Base-by-base conservation (phyloP, 306 rosid species). In the Prinsepia uniflora region DNA sequence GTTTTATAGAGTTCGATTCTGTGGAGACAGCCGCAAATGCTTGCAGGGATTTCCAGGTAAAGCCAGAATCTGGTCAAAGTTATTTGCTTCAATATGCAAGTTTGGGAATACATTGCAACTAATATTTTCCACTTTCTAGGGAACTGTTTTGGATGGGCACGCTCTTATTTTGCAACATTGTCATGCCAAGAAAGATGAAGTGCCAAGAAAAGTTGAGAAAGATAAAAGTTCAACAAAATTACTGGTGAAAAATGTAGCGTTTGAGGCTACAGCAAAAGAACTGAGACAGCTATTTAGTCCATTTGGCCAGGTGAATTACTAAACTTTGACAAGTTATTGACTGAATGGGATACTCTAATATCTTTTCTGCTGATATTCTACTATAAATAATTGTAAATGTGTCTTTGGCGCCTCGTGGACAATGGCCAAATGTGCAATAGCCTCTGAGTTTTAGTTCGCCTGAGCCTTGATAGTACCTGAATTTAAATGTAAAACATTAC, bases 251-350 rank as follows among this genome's bases (percentile, higher is more conserved):
- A 95, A 95, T 72, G 89, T 91, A 55, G 97, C 99, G 63, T 95
- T 95, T 63, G 86, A 91, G 82, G 97, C 99, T 43, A 87, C 96
- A 39, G 83, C 80, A 82, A 91, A 87, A 85, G 99, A 95, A 47
- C 75, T 95, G 75, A 85, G 96, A 63, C 90, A 86, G 79, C 84
- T 95, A 65, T 95, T 95, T 77, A 83, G 86, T 76, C 90, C 99
- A 52, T 95, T 87, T 74, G 96, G 99, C 78, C 96, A 95, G 99
- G 99, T 94, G 67, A 89, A 5, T 74, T 86, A 43, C 64, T 63
- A 13, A 57, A 54, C 60, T 74, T 75, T 43, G 42, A 6, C 30
- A 30, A n/a, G 46, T 45, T 24, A 8, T 11, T 36, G 13, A 18
- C 24, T 9, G 19, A 24, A 24, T 14, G 12, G 43, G 53, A 55